Base-by-base conservation (phyloP, 177 flowering plant species). In the Vitis hybrid region DNA sequence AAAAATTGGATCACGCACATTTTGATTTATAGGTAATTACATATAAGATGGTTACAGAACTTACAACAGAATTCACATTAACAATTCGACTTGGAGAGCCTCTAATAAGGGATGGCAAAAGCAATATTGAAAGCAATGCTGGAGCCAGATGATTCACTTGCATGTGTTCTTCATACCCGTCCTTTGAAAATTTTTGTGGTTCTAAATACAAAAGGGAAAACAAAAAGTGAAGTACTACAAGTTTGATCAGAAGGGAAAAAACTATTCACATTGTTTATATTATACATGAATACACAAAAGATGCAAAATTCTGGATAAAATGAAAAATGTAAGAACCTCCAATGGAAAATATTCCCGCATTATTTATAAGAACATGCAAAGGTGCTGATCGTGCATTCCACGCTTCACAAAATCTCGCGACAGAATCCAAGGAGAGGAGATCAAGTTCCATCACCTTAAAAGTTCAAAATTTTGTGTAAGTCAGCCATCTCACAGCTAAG, bases 141-240 rank as follows among this genome's bases (percentile, higher is more conserved):
- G 98, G 99, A 73, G 97, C 97, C 70, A 96, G 84, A 85, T 93
- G 97, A 79, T 96, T 96, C 72, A 96, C 99, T 89, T 96, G 99
- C 92, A 96, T 73, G 73, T 96, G 99, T 69, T 80, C 86, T 83
- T 96, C 99, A 80, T 93, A 81, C 13, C 94, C 97, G 79, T 96
- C 93, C 75, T 86, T 87, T 56, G 99, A 93, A 74, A 96, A 86
- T 56, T 82, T 89, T 68, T 93, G 98, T 52, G 94, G 91, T 73
- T 88, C 98, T 93, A 73, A 27, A 81, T 21, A 74, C 12, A 32
- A 19, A 1, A 58, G 8, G 46, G 30, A 27, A 40, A 40, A 40
- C 6, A 71, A 60, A 27, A 15, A 54, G n/a, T 51, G 19, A 52
- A 27, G 40, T 8, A 2, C 10, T 16, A 56, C 46, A 40, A 4